phyloP scores from a whole-genome alignment of 768 basidiomycete genomes.

The Calocybe gangraenosa region DNA sequence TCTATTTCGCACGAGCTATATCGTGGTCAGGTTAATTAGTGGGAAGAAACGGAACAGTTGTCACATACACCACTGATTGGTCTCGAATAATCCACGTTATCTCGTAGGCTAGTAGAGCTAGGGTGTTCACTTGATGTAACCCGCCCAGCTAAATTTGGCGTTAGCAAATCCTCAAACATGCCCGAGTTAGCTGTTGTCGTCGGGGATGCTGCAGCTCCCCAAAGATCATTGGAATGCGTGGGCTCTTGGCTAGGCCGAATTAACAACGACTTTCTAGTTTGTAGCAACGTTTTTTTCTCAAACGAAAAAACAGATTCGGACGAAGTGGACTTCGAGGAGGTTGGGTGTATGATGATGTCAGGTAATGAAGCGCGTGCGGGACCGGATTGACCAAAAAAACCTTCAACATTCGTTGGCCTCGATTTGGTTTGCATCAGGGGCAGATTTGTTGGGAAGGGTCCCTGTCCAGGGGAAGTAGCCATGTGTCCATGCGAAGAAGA shows the following conservation, averaged over 20 bases:
- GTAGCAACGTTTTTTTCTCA: not conserved
- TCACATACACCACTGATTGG: slow-evolving; percentile 29
- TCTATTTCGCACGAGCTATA: slow-evolving; percentile 23
- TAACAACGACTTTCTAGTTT: not conserved
- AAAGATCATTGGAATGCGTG: not conserved
- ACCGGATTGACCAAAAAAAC: slow-evolving; percentile 6
- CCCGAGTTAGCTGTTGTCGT: slow-evolving; percentile 21
- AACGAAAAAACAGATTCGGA: not conserved
- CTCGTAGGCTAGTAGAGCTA: slow-evolving; percentile 31
- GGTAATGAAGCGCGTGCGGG: slow-evolving; percentile 4
- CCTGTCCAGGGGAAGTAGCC: slow-evolving; percentile 8
- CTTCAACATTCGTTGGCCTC: slow-evolving; percentile 1
- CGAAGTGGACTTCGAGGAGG: slow-evolving; percentile 5
- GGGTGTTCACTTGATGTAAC: slow-evolving; percentile 19
- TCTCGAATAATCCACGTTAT: slow-evolving; percentile 36
- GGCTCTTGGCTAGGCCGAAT: no score
- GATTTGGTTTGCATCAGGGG: not conserved
- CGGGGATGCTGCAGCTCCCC: slow-evolving; percentile 19
- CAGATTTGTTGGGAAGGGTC: not conserved
- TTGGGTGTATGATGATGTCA: slow-evolving; percentile 4
- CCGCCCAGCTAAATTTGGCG: slow-evolving; percentile 20
- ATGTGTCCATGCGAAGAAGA: slow-evolving; percentile 9
- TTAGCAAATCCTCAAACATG: slow-evolving; percentile 26
- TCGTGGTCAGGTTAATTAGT: not conserved
- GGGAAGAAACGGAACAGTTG: not conserved